phyloP scores from a whole-genome alignment of 768 basidiomycete genomes.

The Rhodotorula paludigena region DNA sequence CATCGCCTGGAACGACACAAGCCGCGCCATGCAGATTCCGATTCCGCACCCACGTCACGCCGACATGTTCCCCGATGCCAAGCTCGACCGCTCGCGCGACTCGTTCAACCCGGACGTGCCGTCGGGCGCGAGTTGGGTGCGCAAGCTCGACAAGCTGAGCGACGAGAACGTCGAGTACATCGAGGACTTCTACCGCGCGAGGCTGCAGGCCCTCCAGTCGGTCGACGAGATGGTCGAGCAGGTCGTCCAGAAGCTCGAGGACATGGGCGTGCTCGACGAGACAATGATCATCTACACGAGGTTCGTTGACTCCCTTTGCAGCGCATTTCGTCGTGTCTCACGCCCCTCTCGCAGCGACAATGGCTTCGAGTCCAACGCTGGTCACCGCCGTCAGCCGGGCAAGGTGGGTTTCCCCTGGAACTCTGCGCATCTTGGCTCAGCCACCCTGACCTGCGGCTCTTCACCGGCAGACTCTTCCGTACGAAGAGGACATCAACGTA shows the following conservation, averaged over 20 bases:
- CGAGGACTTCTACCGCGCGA: conserved; percentile 35
- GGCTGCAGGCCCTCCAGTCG: conserved; percentile 31
- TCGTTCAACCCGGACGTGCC: conserved; percentile 17
- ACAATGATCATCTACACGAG: conserved; percentile 35
- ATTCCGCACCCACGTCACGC: conserved; percentile 36
- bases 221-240: conserved; percentile 39
- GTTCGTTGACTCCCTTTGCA: not conserved
- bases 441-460: too few relatives aligned
- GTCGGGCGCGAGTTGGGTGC: conserved; percentile 37
- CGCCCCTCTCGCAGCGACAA: conserved; percentile 38
- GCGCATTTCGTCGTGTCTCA: not conserved
- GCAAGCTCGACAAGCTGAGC: conserved; percentile 22
- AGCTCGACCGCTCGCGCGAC: conserved; percentile 9
- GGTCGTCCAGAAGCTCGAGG: conserved; percentile 32
- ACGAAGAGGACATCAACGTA: conserved; percentile 41
- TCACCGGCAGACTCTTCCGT: conserved; percentile 34
- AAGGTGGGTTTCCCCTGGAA: too few relatives aligned
- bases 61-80: conserved; percentile 26
- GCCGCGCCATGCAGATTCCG: too few relatives aligned
- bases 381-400: conserved; percentile 38
- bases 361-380: conserved; percentile 31
- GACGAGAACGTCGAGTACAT: conserved; percentile 26
- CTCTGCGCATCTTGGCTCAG: too few relatives aligned
- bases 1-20: conserved; percentile 7
- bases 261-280: conserved; percentile 32